A percentile compares a stretch with the other conserved stretches of the same genome.
Conservation (phyloP, 495 filamentous ascomycete genomes). For the Aspergillus sclerotiicarbonarius region DNA sequence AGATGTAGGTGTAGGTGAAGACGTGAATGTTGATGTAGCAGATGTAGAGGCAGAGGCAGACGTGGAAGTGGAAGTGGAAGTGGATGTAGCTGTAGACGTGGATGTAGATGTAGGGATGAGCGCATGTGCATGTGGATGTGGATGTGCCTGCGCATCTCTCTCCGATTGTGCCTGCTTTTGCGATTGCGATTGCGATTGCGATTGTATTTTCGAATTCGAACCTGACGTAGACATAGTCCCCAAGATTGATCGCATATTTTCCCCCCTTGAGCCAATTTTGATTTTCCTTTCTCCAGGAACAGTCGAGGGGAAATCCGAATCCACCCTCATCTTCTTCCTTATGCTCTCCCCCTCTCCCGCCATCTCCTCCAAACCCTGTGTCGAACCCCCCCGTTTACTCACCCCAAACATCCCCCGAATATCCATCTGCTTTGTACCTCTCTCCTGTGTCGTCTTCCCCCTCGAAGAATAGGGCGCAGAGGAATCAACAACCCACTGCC, state of each 20-base stretch:
- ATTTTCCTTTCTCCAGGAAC: constrained; percentile 8
- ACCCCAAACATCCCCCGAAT: constrained; percentile 38
- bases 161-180: background rate
- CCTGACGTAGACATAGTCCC: too few species aligned
- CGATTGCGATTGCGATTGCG: too few species aligned
- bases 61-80: background rate
- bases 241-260: too few species aligned
- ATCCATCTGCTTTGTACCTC: constrained; percentile 30
- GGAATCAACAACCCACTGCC: constrained; percentile 8
- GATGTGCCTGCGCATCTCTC: background rate
- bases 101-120: background rate
- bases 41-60: background rate
- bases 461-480: background rate
- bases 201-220: too few species aligned
- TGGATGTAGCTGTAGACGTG: constrained; percentile 7
- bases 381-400: constrained; percentile 24
- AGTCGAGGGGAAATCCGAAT: background rate
- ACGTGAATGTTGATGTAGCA: background rate
- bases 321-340: constrained; percentile 2
- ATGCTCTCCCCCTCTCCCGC: background rate
- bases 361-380: background rate
- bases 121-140: background rate
- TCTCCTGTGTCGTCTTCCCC: background rate
- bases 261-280: too few species aligned
- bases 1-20: background rate